Evolutionary conservation across 441 rosid species (phyloP), one percentile per base, ranked within the genome.

Genomic region (Cnidoscolus chayamansa): DNA sequence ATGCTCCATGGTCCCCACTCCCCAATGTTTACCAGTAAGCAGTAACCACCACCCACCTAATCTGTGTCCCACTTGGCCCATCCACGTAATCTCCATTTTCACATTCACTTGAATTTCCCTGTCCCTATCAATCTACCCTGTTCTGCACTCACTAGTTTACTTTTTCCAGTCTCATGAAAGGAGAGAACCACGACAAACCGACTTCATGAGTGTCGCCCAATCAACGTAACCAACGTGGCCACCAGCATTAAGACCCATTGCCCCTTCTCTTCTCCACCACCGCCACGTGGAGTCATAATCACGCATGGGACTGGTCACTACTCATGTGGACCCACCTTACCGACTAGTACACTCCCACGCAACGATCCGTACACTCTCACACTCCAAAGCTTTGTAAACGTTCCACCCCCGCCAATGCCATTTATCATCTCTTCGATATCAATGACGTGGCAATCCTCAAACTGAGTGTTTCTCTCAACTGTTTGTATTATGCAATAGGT

Each of bases 241-340:
- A n/a, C 68, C 16, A 47, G 15, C 65, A 37, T 72, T 70, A 56
- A 67, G 74, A 49, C 32, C 50, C 76, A 3, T 4, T 37, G 45
- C 45, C 45, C 51, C 35, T 25, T 64, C 57, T 11, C n/a, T 53
- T 64, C 57, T 35, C 70, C 68, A 19, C n/a, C 71, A 15, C 57
- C 19, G 87, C 86, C 81, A 77, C 86, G 81, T 79, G 79, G 76
- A 72, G 76, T 79, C 79, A 82, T 71, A 32, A 73, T 79, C 84
- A 65, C 84, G 81, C 85, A 71, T 81, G 83, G 76, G 56, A 49
- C 72, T 64, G 15, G 51, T 75, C 83, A 67, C 80, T 19, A 63
- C 65, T 10, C 51, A 5, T 2, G 35, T 35, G 67, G 74, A 47
- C 66, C 84, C 82, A 72, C 1, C 77, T 77, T 20, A 2, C 30